A percentile compares a stretch with the other conserved stretches of the same genome.
Evolutionary conservation across 805 yeast species (phyloP).

Genomic region (Saccharomycopsis fermentans): DNA sequence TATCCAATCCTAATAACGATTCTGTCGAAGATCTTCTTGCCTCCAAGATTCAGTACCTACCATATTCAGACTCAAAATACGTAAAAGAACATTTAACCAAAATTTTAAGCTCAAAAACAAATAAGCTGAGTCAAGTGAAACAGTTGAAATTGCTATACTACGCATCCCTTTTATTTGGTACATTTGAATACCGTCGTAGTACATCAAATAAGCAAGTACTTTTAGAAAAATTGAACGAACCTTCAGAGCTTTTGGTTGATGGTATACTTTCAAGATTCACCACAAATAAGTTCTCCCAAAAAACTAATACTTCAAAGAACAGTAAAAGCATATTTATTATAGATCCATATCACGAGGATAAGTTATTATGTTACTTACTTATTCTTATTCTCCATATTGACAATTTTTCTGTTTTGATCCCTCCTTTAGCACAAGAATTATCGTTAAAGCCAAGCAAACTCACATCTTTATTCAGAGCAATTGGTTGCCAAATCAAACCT

Average conservation of each 20-base stretch:
- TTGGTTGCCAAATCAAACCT: slow-evolving; percentile 73
- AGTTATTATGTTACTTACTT: slow-evolving; percentile 68
- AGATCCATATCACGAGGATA: slow-evolving; percentile 85
- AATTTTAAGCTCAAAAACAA: slow-evolving; percentile 21
- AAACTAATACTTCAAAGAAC: slow-evolving; percentile 59
- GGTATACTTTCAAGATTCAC: slow-evolving; percentile 68
- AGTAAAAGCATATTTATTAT: slow-evolving; percentile 58
- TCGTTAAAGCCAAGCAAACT: slow-evolving; percentile 69
- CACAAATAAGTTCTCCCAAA: slow-evolving; percentile 47
- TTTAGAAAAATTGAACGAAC: slow-evolving; percentile 49
- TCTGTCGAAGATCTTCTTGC: slow-evolving; percentile 36
- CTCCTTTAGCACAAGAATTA: slow-evolving; percentile 78
- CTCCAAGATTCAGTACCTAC: slow-evolving; percentile 47
- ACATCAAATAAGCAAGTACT: slow-evolving; percentile 48
- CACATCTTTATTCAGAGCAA: slow-evolving; percentile 56
- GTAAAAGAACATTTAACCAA: slow-evolving; percentile 37
- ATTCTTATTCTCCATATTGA: slow-evolving; percentile 67
- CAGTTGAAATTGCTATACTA: slow-evolving; percentile 69
- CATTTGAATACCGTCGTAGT: slow-evolving; percentile 62
- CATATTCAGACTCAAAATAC: slow-evolving; percentile 49
- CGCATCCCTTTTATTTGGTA: slow-evolving; percentile 69
- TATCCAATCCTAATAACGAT: slow-evolving; percentile 25
- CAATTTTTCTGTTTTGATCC: slow-evolving; percentile 60
- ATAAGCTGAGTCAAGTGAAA: slow-evolving; percentile 35
- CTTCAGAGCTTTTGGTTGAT: slow-evolving; percentile 66